A percentile compares a stretch with the other conserved stretches of the same genome.
Conservation (phyloP, 169 alveolate genomes). For the Plasmodium chabaudi region DNA sequence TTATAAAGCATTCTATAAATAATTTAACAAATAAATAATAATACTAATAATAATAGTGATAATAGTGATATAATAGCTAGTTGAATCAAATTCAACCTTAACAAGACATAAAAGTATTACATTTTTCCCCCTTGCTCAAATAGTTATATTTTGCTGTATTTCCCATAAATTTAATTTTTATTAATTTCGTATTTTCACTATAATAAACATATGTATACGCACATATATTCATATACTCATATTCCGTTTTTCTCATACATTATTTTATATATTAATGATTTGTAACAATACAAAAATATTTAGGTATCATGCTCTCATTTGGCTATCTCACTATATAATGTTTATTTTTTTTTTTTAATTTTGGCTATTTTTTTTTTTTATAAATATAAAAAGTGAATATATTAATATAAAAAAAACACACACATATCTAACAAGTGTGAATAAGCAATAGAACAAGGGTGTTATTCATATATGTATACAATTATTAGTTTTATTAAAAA, state of each 20-base stretch:
- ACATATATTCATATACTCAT: neutral
- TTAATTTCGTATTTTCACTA: neutral
- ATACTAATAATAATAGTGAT: no score
- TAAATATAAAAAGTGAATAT: constrained; percentile 1
- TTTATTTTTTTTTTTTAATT: constrained; percentile 16
- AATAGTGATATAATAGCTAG: no score
- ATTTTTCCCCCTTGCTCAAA: neutral
- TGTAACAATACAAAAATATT: neutral
- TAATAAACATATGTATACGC: neutral
- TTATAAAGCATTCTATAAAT: no score
- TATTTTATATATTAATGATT: neutral
- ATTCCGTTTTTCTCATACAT: neutral
- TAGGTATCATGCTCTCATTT: no score
- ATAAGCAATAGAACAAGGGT: neutral
- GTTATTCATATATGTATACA: neutral
- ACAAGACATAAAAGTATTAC: constrained; percentile 2
- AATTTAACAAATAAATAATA: no score
- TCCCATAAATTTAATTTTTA: neutral
- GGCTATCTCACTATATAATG: neutral
- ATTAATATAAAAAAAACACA: neutral
- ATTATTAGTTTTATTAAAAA: constrained; percentile 3
- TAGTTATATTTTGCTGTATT: neutral
- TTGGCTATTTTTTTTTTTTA: constrained; percentile 3
- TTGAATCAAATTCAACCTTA: neutral
- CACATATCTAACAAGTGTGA: neutral